Conservation (phyloP, 169 alveolate genomes). For the Plasmodium yoelii region DNA sequence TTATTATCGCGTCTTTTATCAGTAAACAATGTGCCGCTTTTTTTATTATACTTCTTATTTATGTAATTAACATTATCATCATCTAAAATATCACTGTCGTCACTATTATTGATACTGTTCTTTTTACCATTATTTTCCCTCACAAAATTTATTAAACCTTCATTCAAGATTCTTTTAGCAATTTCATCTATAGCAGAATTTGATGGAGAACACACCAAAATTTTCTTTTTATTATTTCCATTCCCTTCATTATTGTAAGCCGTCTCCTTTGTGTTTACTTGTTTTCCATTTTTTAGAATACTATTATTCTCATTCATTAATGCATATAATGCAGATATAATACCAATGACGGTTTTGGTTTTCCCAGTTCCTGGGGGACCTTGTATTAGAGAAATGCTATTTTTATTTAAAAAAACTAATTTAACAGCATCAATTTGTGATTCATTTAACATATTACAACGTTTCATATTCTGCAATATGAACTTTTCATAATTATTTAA, state of each 20-base stretch:
- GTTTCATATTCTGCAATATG: constrained; percentile 22
- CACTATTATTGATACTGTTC: constrained; percentile 4
- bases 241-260: constrained; percentile 33
- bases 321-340: constrained; percentile 80
- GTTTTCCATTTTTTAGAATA: constrained; percentile 14
- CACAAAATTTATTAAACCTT: constrained; percentile 56
- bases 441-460: constrained; percentile 35
- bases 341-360: constrained; percentile 95
- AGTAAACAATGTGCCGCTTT: neutral
- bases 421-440: constrained; percentile 73
- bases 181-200: constrained; percentile 99
- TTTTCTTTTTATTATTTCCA: constrained; percentile 76
- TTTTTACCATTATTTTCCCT: neutral
- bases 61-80: neutral
- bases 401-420: constrained; percentile 68
- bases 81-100: neutral
- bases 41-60: constrained; percentile 1
- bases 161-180: constrained; percentile 88
- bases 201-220: constrained; percentile 98
- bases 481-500: constrained; percentile 28
- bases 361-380: constrained; percentile 99
- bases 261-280: constrained; percentile 32
- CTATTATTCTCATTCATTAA: constrained; percentile 3
- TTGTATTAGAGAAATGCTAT: constrained; percentile 89
- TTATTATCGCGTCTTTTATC: neutral